Evolutionary conservation across 1,139 yeast genomes (phyloP), one percentile per base, ranked within the genome.

Genomic region (Blastobotrys malaysiensis): DNA sequence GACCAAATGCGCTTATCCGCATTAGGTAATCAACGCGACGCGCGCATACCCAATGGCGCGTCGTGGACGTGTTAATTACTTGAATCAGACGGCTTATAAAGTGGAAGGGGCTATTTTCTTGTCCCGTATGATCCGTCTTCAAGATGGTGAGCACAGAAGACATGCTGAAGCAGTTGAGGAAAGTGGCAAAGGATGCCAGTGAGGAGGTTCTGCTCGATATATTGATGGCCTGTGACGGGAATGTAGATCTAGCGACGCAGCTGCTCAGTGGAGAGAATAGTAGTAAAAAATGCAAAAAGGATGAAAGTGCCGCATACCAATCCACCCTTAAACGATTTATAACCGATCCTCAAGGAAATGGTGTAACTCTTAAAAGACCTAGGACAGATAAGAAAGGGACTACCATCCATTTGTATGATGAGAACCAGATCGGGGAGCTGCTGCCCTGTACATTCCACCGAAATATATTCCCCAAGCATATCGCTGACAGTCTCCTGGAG

Each of bases 361-460:
- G 43, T 47, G 26, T 39, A 46, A 26, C 2, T 22, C 20, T 18
- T 11, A 46, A 46, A 16, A 48, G 36, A 22, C 48, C 46, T n/a
- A 45, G 49, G 24, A 49, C 50, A 53, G 26, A 49, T 48, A 26
- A 39, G 16, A 54, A 59, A 47, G 63, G 62, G 1, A 45, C 57
- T 48, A 54, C 63, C 3, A 43, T 61, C 9, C 67, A 67, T 43
- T 49, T 69, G 24, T 66, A 64, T 48, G 65, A 64, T 31, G 64
- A 71, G 1, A 64, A 61, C 36, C 65, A 63, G 49, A 76, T 84
- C 1, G 75, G 72, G 26, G 59, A 64, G 31, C 63, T 73, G 48
- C 51, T 74, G 21, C 79, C 82, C 1, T 79, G 83, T 18, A 72
- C 82, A 1, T 69, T 83, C 49, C 76, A 78, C 55, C 69, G 69